A percentile compares a stretch with the other conserved stretches of the same genome.
Evolutionary conservation across 768 basidiomycete genomes (phyloP).

Genomic region (Strobilomyces echinocephalus): DNA sequence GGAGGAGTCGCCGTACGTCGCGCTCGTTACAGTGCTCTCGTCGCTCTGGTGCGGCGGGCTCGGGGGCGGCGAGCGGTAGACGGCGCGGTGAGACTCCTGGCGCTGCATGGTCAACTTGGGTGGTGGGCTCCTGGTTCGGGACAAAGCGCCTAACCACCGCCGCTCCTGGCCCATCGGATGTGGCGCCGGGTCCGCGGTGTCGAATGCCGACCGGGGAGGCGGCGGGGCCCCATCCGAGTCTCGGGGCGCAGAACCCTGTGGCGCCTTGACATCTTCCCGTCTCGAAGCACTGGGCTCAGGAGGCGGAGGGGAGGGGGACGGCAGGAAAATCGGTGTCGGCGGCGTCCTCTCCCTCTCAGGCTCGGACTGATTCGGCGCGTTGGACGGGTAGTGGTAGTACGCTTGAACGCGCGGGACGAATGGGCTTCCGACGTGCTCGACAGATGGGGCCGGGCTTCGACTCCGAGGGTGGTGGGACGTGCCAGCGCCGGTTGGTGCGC

Average conservation of each 20-base stretch:
- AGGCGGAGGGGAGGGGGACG: constrained; percentile 12
- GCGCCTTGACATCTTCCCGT: constrained; percentile 14
- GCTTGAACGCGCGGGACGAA: constrained; percentile 10
- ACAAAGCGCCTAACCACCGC: not conserved
- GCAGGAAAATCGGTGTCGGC: constrained; percentile 16
- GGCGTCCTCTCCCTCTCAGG: not conserved
- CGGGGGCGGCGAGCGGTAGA: not conserved
- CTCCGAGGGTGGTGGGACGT: constrained; percentile 9
- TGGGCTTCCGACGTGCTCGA: constrained; percentile 15
- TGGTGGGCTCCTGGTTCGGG: constrained; percentile 1
- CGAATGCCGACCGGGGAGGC: constrained; percentile 10
- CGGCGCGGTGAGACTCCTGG: constrained; percentile 17
- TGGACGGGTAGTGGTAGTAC: constrained; percentile 5
- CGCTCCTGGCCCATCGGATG: constrained; percentile 1
- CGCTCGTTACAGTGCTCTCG: constrained; percentile 4
- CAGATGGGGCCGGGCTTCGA: constrained; percentile 13
- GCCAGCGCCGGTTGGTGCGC: constrained; percentile 10
- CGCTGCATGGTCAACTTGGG: constrained; percentile 8
- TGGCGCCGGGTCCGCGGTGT: constrained; percentile 10
- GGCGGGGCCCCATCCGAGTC: constrained; percentile 21
- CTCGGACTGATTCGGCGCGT: not conserved
- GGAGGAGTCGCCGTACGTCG: constrained; percentile 3
- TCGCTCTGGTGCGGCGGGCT: not conserved
- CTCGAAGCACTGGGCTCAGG: constrained; percentile 16
- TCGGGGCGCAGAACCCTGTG: constrained; percentile 10